A percentile compares a stretch with the other conserved stretches of the same genome.
phyloP scores from a whole-genome alignment of 225 moss, liverwort and hornwort genomes.

The Neckera pumila region DNA sequence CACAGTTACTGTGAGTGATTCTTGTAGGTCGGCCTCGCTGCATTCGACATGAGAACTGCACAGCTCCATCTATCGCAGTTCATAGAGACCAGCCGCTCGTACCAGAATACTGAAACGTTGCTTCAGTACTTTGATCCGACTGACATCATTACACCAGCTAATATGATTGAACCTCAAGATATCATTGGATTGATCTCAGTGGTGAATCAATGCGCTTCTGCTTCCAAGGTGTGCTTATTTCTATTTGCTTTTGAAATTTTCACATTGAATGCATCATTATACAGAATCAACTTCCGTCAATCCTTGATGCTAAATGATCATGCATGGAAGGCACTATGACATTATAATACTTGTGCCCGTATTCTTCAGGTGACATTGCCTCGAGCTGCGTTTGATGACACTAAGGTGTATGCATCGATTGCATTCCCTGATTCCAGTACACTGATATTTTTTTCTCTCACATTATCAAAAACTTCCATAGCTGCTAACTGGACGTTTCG shows the following conservation, averaged over 20 bases:
- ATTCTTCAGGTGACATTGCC: conserved; percentile 45
- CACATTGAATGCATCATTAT: neutral
- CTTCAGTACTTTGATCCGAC: conserved; percentile 13
- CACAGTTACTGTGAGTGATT: neutral
- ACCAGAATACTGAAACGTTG: conserved; percentile 65
- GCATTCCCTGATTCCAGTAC: neutral
- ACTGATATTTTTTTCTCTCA: neutral
- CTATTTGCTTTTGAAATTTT: neutral
- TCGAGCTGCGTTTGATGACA: conserved; percentile 83
- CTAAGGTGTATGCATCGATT: conserved; percentile 38
- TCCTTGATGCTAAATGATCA: neutral
- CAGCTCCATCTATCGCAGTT: conserved; percentile 82
- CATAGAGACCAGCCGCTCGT: conserved; percentile 89
- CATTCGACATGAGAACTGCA: conserved; percentile 73
- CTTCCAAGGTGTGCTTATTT: conserved; percentile 46
- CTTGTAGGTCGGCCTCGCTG: conserved; percentile 75
- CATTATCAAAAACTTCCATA: neutral
- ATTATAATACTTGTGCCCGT: neutral
- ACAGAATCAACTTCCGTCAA: neutral
- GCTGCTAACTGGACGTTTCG: neutral
- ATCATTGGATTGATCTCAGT: conserved; percentile 56
- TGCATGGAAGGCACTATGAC: neutral
- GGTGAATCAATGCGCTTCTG: conserved; percentile 49
- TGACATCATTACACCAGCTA: conserved; percentile 2
- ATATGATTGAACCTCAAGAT: conserved; percentile 31